phyloP scores from a whole-genome alignment of 2,329 filamentous ascomycete genomes.

The Claviceps sp. region DNA sequence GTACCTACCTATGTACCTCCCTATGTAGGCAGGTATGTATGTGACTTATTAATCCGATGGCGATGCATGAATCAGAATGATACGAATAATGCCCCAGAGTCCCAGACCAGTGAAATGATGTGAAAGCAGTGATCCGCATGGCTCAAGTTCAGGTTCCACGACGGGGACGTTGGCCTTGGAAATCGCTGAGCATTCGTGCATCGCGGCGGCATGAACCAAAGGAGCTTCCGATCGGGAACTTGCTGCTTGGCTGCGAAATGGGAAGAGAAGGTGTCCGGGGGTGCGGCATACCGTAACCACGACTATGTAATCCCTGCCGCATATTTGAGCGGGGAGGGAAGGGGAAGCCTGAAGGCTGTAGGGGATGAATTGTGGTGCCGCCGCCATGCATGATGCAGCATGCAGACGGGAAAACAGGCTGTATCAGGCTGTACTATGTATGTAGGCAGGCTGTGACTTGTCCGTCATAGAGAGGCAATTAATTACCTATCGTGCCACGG shows the following conservation, averaged over 20 bases:
- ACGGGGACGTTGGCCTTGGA: too few species aligned
- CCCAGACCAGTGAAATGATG: not conserved
- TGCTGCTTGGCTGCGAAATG: not conserved
- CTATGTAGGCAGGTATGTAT: too few species aligned
- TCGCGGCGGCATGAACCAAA: too few species aligned
- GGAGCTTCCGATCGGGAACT: not conserved
- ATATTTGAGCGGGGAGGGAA: not conserved
- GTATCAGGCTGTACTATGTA: not conserved
- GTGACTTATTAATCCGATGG: not conserved
- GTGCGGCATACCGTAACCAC: not conserved
- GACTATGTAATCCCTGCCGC: constrained; percentile 3
- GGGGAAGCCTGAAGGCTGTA: not conserved
- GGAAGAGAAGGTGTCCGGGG: not conserved
- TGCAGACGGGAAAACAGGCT: not conserved
- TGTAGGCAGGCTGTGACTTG: not conserved
- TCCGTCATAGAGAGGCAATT: not conserved
- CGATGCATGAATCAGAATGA: not conserved
- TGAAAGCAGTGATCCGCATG: not conserved
- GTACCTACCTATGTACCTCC: too few species aligned
- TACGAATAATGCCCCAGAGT: not conserved
- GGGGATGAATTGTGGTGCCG: not conserved
- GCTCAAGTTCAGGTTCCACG: not conserved
- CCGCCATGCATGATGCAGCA: not conserved
- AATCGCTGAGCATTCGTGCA: too few species aligned
- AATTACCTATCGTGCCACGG: not conserved